Evolutionary conservation across 306 rosid species (phyloP).

Genomic region (Carpinus fangiana): DNA sequence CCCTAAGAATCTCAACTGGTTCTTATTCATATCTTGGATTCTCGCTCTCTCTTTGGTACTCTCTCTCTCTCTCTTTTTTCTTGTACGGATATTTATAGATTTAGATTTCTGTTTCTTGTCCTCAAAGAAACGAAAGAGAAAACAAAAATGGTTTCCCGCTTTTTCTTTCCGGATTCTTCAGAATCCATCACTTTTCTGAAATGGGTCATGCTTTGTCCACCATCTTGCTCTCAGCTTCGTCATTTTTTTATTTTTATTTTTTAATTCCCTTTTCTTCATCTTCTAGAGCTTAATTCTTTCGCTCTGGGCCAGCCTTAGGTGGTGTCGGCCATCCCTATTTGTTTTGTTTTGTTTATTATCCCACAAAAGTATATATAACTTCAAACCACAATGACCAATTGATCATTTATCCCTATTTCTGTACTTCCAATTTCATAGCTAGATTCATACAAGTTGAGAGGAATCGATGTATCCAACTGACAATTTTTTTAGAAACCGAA

Average conservation of each 20-base stretch:
- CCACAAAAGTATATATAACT: no score
- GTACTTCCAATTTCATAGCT: not conserved
- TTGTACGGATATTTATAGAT: not conserved
- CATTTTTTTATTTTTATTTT: not conserved
- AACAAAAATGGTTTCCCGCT: conserved; percentile 36
- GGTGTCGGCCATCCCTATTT: no score
- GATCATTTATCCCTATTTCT: no score
- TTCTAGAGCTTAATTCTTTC: conserved; percentile 10
- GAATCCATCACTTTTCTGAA: conserved; percentile 27
- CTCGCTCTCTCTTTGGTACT: conserved; percentile 14
- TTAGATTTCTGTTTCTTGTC: conserved; percentile 49
- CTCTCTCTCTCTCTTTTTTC: not conserved
- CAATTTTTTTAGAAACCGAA: not conserved
- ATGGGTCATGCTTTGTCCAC: conserved; percentile 32
- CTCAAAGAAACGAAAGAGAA: conserved; percentile 51
- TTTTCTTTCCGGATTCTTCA: conserved; percentile 28
- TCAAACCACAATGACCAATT: no score
- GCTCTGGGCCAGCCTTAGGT: not conserved
- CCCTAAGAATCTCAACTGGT: conserved; percentile 9
- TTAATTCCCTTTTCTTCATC: conserved; percentile 2
- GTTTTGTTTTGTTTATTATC: no score
- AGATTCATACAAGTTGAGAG: not conserved
- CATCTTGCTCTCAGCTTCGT: conserved; percentile 17
- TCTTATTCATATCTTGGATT: conserved; percentile 24
- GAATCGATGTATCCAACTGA: not conserved